Base-by-base conservation (phyloP, 139 green algal genomes). In the Picochlorum sp. region DNA sequence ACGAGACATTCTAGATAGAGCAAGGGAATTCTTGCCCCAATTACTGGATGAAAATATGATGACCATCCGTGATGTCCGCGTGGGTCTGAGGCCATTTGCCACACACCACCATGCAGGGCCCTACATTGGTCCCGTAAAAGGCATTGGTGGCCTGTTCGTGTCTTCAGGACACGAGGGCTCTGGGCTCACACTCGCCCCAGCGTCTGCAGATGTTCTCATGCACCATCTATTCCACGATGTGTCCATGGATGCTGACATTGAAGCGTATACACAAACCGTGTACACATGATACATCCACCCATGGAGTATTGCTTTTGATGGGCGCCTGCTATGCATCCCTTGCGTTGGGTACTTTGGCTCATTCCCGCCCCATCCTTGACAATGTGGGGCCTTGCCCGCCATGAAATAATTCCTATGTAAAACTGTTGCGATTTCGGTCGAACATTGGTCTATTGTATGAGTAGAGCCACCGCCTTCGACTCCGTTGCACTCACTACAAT, bases 131-230 rank as follows among this genome's bases (percentile, higher is more conserved):
- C 68, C 73, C 0, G 63, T 91, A 6, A 57, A 62, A 0, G 78
- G 72, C 4, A 45, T 70, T 20, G 69, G 66, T 31, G 75, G 75
- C 65, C 54, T 91, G 26, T 78, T 74, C 20, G 50, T 92, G 1
- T 85, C 85, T 20, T 83, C 84, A 7, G 86, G 86, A 2, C 86
- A 92, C 60, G 86, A 92, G 57, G 86, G 86, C 24, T 88, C 82
- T 28, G 86, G 86, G 6, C 70, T 92, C 18, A 83, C 69, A 16
- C 61, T 91, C 30, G 82, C 73, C 1, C 86, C 86, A 16, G 84
- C 74, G 15, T 91, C 84, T 2, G 85, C 69, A 4, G 75, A 81
- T 24, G n/a, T 41, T 41, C 34, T 54, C 47, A 54, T 54, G 47
- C 47, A 26, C 47, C 47, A 54, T 54, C 47, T 26, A 54, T 90